phyloP scores from a whole-genome alignment of 352 stramenopile genomes.

The Blastocystis sp. region DNA sequence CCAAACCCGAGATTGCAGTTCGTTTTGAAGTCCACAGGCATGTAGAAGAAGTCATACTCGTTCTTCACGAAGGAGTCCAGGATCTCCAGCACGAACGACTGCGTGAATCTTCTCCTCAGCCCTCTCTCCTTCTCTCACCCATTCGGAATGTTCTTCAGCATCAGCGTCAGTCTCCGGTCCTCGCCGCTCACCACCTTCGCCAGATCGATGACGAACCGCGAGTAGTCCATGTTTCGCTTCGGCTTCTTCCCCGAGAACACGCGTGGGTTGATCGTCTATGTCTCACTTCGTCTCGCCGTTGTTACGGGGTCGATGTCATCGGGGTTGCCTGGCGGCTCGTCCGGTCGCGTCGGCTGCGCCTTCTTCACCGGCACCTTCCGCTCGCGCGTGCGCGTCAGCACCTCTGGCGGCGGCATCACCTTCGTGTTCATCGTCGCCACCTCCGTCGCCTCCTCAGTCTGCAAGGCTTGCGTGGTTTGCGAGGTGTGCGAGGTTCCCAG shows the following conservation, averaged over 20 bases:
- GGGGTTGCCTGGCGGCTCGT: conserved; percentile 49
- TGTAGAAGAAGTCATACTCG: conserved; percentile 96
- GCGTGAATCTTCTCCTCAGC: conserved; percentile 75
- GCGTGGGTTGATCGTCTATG: conserved; percentile 65
- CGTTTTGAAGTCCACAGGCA: conserved; percentile 99
- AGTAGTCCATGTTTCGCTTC: conserved; percentile 67
- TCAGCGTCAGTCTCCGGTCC: conserved; percentile 93
- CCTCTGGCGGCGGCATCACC: neutral
- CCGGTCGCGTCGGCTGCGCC: neutral
- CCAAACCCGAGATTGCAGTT: conserved; percentile 99
- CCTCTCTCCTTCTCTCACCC: conserved; percentile 81
- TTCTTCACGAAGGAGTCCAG: conserved; percentile 87
- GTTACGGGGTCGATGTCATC: conserved; percentile 65
- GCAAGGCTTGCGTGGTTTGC: neutral
- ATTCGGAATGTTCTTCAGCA: conserved; percentile 99
- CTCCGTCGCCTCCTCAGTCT: neutral
- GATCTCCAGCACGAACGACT: conserved; percentile 96
- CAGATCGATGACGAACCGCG: conserved; percentile 46
- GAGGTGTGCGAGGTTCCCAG: neutral
- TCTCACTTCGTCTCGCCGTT: neutral
- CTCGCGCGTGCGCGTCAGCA: neutral
- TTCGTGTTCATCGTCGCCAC: conserved; percentile 20
- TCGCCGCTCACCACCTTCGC: conserved; percentile 70
- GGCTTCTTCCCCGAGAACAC: conserved; percentile 66
- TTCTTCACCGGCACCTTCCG: conserved; percentile 28